Conservation (phyloP, 192 early-diverging fungal genomes). For the Podila verticillata region DNA sequence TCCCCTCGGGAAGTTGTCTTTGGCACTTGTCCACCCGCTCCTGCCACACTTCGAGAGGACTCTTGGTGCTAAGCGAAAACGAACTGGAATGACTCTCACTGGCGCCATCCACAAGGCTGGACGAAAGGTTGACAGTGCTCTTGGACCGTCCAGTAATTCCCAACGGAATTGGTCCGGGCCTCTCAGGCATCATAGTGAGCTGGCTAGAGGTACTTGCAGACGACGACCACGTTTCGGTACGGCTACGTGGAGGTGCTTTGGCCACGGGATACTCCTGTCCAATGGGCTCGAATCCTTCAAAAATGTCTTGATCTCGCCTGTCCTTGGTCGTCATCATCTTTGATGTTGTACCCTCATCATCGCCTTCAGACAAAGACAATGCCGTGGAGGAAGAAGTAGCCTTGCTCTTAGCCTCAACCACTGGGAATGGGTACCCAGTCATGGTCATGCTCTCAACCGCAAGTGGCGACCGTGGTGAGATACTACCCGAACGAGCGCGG, state of each 20-base stretch:
- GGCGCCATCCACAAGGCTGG: background rate
- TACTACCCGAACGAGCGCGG: background rate
- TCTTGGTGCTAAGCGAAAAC: slow-evolving; percentile 1
- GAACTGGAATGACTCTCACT: background rate
- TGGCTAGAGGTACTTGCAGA: background rate
- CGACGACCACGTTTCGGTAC: background rate
- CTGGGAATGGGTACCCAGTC: background rate
- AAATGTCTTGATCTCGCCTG: background rate
- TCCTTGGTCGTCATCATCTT: no score
- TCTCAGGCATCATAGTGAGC: background rate
- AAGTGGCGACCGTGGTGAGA: background rate
- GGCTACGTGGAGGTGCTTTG: background rate
- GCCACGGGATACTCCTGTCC: background rate
- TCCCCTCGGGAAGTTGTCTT: slow-evolving; percentile 13
- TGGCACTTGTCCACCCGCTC: slow-evolving; percentile 13
- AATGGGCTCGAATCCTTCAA: background rate
- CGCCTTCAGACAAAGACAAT: background rate
- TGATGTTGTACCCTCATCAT: background rate
- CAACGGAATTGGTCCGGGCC: no score
- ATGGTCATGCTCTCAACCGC: background rate
- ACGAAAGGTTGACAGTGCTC: no score
- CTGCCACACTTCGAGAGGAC: slow-evolving; percentile 36
- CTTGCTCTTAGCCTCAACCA: background rate
- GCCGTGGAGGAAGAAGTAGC: background rate
- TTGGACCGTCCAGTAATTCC: no score